Base-by-base conservation (phyloP, 139 green algal species). In the Eudorina sp. region DNA sequence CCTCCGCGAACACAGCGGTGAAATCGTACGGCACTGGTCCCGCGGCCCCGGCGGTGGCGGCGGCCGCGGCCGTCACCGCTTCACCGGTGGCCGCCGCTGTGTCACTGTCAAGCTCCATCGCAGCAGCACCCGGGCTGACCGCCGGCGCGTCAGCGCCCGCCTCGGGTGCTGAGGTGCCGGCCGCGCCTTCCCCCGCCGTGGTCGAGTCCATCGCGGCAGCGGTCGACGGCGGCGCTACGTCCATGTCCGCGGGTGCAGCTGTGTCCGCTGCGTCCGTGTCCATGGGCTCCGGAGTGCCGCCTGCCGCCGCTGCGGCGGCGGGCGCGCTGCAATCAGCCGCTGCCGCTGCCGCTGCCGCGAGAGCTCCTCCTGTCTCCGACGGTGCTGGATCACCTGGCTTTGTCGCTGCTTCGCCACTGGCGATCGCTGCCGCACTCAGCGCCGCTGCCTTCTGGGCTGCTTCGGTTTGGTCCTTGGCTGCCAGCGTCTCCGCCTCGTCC, bases 1-100 rank as follows among this genome's bases (percentile, higher is more conserved):
- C 74, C 53, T 86, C 58, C 51, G 66, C 29, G 9, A 90, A 38
- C 27, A 88, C 76, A 25, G 75, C 40, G 16, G 41, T 72, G 31
- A 90, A 89, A 45, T 92, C 84, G 40, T 78, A 92, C 21, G 84
- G 89, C 43, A 53, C 19, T 4, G 78, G 86, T 27, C 48, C 53
- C 2, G 64, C 18, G 21, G 27, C 31, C 31, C 79, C 80, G 27
- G 72, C 60, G 31, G 68, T 53, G 51, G 66, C 31, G 46, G 81
- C 86, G 53, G 64, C 62, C 16, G 55, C 86, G 43, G 81, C 82
- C 62, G 80, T 62, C 45, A 53, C 68, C 14, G 45, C 83, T 25
- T 27, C 40, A 14, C 60, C 85, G 4, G 38, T 55, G 41, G 58
- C 64, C 25, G 78, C 68, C 60, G 78, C 70, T 16, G 60, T 81